Base-by-base conservation (phyloP, 345 rosid species). In the Hevea brasiliensis region DNA sequence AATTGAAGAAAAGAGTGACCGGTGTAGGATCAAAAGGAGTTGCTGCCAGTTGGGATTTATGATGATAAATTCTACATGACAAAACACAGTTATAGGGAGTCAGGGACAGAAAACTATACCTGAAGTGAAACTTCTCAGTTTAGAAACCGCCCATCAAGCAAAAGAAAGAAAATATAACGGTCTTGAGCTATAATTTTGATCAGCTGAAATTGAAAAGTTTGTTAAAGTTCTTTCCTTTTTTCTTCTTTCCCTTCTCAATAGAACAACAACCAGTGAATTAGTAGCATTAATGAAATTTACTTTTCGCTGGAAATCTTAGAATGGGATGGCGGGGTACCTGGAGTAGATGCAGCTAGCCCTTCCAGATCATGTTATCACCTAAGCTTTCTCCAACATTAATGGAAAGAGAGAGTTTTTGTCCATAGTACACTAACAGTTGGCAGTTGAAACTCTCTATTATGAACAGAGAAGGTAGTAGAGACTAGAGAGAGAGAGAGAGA, bases 311-410 rank as follows among this genome's bases (percentile, higher is more conserved):
- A 62, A 63, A 61, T 40, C 47, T 55, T 44, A 40, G 59, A 35
- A 61, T 3, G 35, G 35, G 10, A 29, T 65, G 51, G 10, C n/a
- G 73, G 56, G 83, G 51, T 57, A 41, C 68, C 55, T 68, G 61
- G 71, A 42, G 35, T 64, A 44, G 70, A 76, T 76, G 76, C 51
- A 69, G 54, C 67, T 65, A 81, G 51, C 66, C 64, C 63, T 56
- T 56, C 68, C 71, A 41, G 67, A 48, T 67, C 79, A 67, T 50
- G 62, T 55, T 59, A 51, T 74, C 70, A 56, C 57, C 45, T 45
- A 42, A 70, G n/a, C 61, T 65, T 59, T 65, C 37, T 37, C 66
- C 61, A 69, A 21, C 67, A 60, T 73, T 51, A 69, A 70, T 45
- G 61, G 29, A 17, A 29, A 24, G 48, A 27, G 37, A n/a, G n/a